Evolutionary conservation across 2,329 filamentous ascomycete species (phyloP), one percentile per base, ranked within the genome.

Genomic region (Monosporascus sp.): DNA sequence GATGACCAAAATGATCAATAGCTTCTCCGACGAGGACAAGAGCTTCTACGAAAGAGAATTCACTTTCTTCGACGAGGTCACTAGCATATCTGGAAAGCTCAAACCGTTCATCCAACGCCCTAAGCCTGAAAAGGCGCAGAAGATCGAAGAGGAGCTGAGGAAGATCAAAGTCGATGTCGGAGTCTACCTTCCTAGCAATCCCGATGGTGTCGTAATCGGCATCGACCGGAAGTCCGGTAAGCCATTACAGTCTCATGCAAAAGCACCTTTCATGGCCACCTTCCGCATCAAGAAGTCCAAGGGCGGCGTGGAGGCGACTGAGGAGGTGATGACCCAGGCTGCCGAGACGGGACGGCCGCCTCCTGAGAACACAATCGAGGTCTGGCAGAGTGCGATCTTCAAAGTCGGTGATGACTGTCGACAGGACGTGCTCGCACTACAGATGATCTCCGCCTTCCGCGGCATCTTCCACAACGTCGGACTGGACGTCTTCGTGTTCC

Each of bases 351-450:
- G 65, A 38, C 52, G 62, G 31, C 53, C 61, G 20, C 66, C 65
- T 7, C 63, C 64, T 27, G 72, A 74, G 50, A 83, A 81, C 62
- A 89, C 84, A 0, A 84, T 96, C 60, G 95, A 99, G 70, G 88
- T 93, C n/a, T 97, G 94, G 95, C 94, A 99, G 70, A 96, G 91
- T 2, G 94, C 93, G 52, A 99, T 99, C 66, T 99, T 99, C 84
- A 99, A 99, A 70, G 95, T 99, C 48, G 94, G 94, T 57, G 94
- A 99, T 68, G 94, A 99, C 70, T 97, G 94, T 68, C 88, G 94
- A 49, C 94, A 99, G 72, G 95, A 99, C 64, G 89, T 99, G 50
- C 79, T 99, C 55, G 94, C 94, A 2, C 77, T 99, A 56, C 94
- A 99, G 71, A 95, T 99, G 88, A 97, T 99, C 68, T 87, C 94